Evolutionary conservation across 495 filamentous ascomycete genomes (phyloP), one percentile per base, ranked within the genome.

Genomic region (Neurospora africana): DNA sequence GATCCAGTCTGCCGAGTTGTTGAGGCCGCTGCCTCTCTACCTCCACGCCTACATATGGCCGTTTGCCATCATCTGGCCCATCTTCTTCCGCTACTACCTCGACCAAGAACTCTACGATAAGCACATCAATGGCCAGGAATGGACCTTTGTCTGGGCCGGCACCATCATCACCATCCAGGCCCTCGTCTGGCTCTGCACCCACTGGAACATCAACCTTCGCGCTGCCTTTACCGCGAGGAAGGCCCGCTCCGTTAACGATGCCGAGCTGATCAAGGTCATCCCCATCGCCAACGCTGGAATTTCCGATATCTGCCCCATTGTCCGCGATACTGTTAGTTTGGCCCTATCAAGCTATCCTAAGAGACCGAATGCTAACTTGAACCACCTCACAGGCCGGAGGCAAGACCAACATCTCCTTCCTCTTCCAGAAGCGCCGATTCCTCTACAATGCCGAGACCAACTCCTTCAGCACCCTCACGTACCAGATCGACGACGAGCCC

Each of bases 391-490:
- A 91, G 90, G 83, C 86, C 72, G 90, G 87, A 68, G 90, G 87
- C 70, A 91, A 91, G 83, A 83, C 87, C 35, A 95, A 90, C 58
- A 78, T 91, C 2, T 97, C 95, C 13, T 98, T 99, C 82, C 83
- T 97, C 72, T 99, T 99, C 85, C 95, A 99, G 84, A 99, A 98
- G 83, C 92, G 95, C 75, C 92, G 95, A 8, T 98, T 98, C 78
- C 89, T 98, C 47, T 98, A 92, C 84, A 86, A 92, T 71, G 79
- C 88, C 68, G 88, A 89, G 53, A 86, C 81, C 70, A 86, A 88
- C 69, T 83, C 84, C 23, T 99, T 99, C 79, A 87, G 90, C 27
- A 92, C 95, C 23, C 82, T 98, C 67, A 85, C 87, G 21, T 99
- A 97, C 82, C 89, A 89, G 23, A 90, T 98, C 78, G 95, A 99